Percentiles rank a stretch among this genome's conserved stretches.
Evolutionary conservation across 139 green algal genomes (phyloP).

Genomic region (Volvox reticuliferus): DNA sequence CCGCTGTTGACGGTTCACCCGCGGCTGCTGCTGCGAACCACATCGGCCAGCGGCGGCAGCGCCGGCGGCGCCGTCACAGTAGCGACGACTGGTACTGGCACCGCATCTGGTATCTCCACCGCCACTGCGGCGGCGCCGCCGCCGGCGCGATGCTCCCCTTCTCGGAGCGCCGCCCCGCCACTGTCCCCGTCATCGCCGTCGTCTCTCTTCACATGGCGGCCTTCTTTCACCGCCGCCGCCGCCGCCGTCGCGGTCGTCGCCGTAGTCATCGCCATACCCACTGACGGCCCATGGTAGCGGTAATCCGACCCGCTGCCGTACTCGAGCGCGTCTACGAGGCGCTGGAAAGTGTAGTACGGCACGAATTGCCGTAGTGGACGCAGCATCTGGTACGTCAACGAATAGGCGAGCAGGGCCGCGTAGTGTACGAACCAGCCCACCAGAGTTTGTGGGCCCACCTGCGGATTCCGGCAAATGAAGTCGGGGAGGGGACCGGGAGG

Average conservation of each 20-base stretch:
- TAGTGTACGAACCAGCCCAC: constrained; percentile 69
- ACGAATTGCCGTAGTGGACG: constrained; percentile 40
- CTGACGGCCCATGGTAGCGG: constrained; percentile 21
- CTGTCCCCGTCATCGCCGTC: not conserved
- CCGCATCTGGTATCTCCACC: not conserved
- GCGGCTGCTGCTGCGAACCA: not conserved
- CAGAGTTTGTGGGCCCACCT: constrained; percentile 60
- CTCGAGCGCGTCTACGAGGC: constrained; percentile 57
- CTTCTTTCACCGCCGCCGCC: not conserved
- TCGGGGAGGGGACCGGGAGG: not conserved
- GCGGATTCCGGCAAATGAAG: not conserved
- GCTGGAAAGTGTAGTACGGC: constrained; percentile 37
- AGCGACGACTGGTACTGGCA: not conserved
- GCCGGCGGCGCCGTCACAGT: no score
- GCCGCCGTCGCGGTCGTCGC: not conserved
- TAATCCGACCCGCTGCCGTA: constrained; percentile 57
- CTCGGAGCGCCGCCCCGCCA: not conserved
- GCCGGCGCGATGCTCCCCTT: not conserved
- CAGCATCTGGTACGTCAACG: constrained; percentile 43
- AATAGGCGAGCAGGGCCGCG: constrained; percentile 59
- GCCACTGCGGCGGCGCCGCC: not conserved
- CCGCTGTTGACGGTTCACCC: not conserved
- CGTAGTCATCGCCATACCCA: not conserved
- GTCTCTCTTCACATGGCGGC: not conserved
- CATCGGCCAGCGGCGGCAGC: not conserved